Base-by-base conservation (phyloP, 192 early-diverging fungal species). In the Gigaspora rosea region DNA sequence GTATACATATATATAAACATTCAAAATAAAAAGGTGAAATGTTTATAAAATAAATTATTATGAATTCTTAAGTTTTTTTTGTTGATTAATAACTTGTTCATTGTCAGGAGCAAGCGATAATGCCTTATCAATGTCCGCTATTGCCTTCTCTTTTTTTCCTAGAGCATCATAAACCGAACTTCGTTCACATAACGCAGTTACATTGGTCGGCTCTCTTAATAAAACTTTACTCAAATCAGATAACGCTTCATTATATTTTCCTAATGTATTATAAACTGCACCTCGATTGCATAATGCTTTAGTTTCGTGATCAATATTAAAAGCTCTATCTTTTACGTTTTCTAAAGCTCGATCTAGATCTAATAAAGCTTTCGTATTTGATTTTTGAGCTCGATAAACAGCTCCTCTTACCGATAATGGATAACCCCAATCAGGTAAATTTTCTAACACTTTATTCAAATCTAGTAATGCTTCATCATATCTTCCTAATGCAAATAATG, bases 251-350 rank as follows among this genome's bases (percentile, higher is more conserved):
- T 35, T 2, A 46, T 47, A 9, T 73, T 32, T 56, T 18, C 18
- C 35, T 20, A 58, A 27, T 15, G 9, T 22, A 35, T 13, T 27
- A 58, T 73, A 58, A 3, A 73, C 54, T 0, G 71, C 20, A 16
- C 71, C 71, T 73, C 71, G 49, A 59, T 73, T 58, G 13, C 51
- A 46, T 46, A 73, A 59, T 6, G 71, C 71, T 59, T 73, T 56
- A 20, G 51, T 73, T 58, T 58, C 57, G n/a, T 73, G 57, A 27
- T 27, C 47, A 27, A 49, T 68, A 32, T 68, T 49, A 32, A 49
- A 68, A 27, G 66, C 66, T 68, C 27, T 66, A n/a, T 66, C 50
- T 66, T 22, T 52, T 3, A 57, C 33, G 20, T 62, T 51, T 32
- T n/a, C 9, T 56, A 76, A 52, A 0, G 74, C 61, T 52, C 33